A percentile compares a stretch with the other conserved stretches of the same genome.
These are phyloP conservation scores for Cochlearia excelsa DNA, from an alignment of 345 rosid genomes.

Conservation along the genomic window DNA sequence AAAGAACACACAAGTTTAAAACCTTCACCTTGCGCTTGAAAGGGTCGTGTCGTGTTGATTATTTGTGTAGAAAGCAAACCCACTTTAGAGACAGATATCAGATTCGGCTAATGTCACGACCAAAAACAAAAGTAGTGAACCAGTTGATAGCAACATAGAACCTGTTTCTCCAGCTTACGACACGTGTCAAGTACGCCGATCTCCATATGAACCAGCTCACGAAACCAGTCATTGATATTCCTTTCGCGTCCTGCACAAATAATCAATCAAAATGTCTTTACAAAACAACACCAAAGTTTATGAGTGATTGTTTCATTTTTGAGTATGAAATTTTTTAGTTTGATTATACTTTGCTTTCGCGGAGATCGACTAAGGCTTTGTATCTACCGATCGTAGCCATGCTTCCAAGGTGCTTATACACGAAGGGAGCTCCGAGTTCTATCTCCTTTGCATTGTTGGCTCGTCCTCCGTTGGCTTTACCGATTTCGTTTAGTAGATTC, in stretches of 20 bases:
- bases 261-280: not conserved
- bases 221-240: conserved; percentile 73
- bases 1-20: too few relatives aligned
- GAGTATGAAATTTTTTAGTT: not conserved
- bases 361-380: conserved; percentile 91
- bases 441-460: conserved; percentile 57
- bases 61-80: too few relatives aligned
- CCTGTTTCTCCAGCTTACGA: conserved; percentile 93
- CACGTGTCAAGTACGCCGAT: conserved; percentile 86
- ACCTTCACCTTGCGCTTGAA: too few relatives aligned
- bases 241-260: conserved; percentile 63
- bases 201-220: conserved; percentile 92
- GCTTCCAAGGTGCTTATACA: conserved; percentile 90
- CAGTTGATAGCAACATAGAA: conserved; percentile 88
- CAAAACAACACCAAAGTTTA: not conserved
- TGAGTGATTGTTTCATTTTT: not conserved
- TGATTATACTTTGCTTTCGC: conserved; percentile 77
- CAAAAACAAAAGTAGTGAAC: conserved; percentile 81
- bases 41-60: too few relatives aligned
- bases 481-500: conserved; percentile 53
- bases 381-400: conserved; percentile 92
- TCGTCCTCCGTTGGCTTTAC: conserved; percentile 71
- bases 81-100: not conserved
- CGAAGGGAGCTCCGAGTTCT: conserved; percentile 67
- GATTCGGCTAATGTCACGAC: conserved; percentile 83